Percentiles rank a stretch among this genome's conserved stretches.
These are phyloP conservation scores for Fusarium globosum DNA, from an alignment of 2,329 filamentous ascomycete species.

Conservation along the genomic window DNA sequence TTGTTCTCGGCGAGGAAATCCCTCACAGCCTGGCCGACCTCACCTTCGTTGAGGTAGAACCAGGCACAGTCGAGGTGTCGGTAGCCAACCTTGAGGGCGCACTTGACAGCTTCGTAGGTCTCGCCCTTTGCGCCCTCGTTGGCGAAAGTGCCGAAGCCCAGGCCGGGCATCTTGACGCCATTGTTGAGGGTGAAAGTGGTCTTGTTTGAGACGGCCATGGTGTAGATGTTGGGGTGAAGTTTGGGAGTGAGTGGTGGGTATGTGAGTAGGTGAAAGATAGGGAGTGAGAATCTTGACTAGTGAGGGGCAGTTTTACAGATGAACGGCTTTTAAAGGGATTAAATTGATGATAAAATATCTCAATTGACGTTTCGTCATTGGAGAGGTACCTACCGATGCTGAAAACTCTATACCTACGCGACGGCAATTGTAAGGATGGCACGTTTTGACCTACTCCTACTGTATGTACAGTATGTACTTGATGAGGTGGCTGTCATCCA, in stretches of 20 bases:
- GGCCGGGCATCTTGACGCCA: slow-evolving; percentile 68
- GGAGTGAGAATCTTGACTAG: background rate
- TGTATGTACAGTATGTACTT: background rate
- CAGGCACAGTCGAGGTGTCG: slow-evolving; percentile 62
- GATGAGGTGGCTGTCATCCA: slow-evolving; percentile 25
- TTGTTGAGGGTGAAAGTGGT: slow-evolving; percentile 59
- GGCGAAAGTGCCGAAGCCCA: slow-evolving; percentile 75
- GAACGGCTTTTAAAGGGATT: slow-evolving; percentile 25
- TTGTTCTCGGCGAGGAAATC: slow-evolving; percentile 47
- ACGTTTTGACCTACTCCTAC: background rate
- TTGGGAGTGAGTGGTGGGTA: slow-evolving; percentile 4
- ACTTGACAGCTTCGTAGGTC: slow-evolving; percentile 49
- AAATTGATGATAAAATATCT: slow-evolving; percentile 7
- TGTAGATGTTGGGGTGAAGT: slow-evolving; percentile 15
- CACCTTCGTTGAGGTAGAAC: slow-evolving; percentile 58
- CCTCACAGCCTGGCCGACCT: slow-evolving; percentile 56
- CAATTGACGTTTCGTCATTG: slow-evolving; percentile 13
- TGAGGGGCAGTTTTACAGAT: background rate
- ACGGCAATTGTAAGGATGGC: slow-evolving; percentile 5
- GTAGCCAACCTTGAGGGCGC: slow-evolving; percentile 58
- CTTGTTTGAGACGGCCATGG: slow-evolving; percentile 43
- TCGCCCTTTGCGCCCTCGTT: slow-evolving; percentile 63
- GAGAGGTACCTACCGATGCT: background rate
- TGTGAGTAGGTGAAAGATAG: slow-evolving; percentile 10
- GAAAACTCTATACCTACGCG: background rate